Conservation (phyloP, 176 grass and related monocot species). For the Echinochloa phyllopogon region DNA sequence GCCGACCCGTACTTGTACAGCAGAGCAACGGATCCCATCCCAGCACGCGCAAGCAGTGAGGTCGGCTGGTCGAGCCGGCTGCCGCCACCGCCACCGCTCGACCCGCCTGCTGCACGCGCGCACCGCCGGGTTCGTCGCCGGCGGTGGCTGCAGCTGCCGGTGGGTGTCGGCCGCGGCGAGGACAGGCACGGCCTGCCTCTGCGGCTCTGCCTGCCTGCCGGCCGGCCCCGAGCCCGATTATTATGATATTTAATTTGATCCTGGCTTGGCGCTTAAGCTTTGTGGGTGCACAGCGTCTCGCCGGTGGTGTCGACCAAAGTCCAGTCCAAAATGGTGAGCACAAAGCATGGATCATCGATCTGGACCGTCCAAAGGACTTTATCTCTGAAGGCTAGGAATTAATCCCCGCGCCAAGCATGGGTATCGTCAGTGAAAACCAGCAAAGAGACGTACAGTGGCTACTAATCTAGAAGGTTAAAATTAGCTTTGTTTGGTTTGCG, state of each 20-base stretch:
- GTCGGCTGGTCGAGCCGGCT: not conserved
- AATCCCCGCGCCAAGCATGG: too few relatives aligned
- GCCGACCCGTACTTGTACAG: not conserved
- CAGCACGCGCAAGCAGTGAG: not conserved
- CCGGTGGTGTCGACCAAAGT: not conserved
- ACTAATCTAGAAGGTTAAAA: not conserved
- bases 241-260: not conserved
- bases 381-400: not conserved
- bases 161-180: slow-evolving; percentile 31
- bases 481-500: not conserved
- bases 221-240: not conserved
- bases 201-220: slow-evolving; percentile 3
- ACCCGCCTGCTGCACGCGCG: not conserved
- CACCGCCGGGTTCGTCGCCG: slow-evolving; percentile 35
- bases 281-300: not conserved
- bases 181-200: slow-evolving; percentile 25
- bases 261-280: not conserved
- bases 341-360: not conserved
- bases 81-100: not conserved
- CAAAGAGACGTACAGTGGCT: not conserved
- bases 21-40: too few relatives aligned
- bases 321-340: not conserved
- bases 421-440: not conserved
- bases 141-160: not conserved
- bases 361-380: not conserved